phyloP scores from a whole-genome alignment of 2,329 filamentous ascomycete species.

The Xylariaceae sp. region DNA sequence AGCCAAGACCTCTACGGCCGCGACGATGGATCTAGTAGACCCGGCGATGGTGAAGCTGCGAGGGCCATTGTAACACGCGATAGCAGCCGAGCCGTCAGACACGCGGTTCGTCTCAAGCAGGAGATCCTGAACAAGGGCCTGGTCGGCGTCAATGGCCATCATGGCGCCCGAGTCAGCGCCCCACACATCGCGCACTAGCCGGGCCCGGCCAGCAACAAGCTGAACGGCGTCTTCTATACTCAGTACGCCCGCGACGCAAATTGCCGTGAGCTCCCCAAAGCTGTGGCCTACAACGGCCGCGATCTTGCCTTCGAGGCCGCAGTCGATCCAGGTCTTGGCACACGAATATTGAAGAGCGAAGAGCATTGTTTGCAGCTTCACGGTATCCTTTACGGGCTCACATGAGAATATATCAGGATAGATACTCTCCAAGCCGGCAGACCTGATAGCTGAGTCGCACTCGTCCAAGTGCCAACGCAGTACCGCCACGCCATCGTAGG shows the following conservation, averaged over 20 bases:
- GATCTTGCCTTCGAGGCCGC: constrained; percentile 30
- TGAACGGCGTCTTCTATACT: constrained; percentile 37
- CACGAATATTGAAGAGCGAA: constrained; percentile 45
- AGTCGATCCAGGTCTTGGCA: constrained; percentile 42
- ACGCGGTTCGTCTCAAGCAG: constrained; percentile 14
- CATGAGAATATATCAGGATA: constrained; percentile 38
- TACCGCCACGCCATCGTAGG: constrained; percentile 34
- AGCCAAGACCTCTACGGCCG: constrained; percentile 14
- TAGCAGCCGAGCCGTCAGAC: constrained; percentile 18
- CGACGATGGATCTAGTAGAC: constrained; percentile 36
- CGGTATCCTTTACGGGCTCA: constrained; percentile 26
- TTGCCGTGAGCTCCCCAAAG: constrained; percentile 46
- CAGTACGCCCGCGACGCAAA: constrained; percentile 41
- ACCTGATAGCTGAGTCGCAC: constrained; percentile 14
- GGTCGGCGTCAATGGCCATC: constrained; percentile 42
- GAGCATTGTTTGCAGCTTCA: constrained; percentile 42
- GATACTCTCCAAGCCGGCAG: constrained; percentile 32
- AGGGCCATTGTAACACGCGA: constrained; percentile 54
- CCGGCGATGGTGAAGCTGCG: constrained; percentile 48
- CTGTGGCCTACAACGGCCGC: constrained; percentile 43
- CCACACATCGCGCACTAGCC: constrained; percentile 38
- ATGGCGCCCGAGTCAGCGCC: constrained; percentile 42
- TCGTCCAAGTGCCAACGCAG: constrained; percentile 33
- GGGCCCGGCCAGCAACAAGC: constrained; percentile 35
- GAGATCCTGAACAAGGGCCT: constrained; percentile 27